A percentile compares a stretch with the other conserved stretches of the same genome.
Conservation (phyloP, 805 yeast species). For the Ogataea glucozyma region DNA sequence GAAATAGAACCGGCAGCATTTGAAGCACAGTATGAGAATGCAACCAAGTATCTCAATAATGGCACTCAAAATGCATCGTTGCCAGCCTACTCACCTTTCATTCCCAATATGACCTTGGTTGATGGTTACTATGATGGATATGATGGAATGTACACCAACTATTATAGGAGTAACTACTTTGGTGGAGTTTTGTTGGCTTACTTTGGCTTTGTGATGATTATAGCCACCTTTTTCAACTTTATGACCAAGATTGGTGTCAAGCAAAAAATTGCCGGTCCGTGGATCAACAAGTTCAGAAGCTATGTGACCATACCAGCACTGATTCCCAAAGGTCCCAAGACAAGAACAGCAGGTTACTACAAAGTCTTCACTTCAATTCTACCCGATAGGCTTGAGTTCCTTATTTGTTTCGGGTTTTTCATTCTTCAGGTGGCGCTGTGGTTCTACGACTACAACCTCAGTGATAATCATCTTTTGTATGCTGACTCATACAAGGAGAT, state of each 20-base stretch:
- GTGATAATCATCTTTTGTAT: conserved; percentile 24
- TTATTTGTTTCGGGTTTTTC: conserved; percentile 30
- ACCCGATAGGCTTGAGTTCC: conserved; percentile 38
- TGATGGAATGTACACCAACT: conserved; percentile 21
- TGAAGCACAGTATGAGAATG: conserved; percentile 31
- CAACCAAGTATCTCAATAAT: conserved; percentile 26
- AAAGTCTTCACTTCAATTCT: conserved; percentile 23
- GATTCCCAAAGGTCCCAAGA: conserved; percentile 24
- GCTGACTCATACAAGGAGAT: conserved; percentile 36
- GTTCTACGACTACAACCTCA: conserved; percentile 19
- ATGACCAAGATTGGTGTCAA: conserved; percentile 29
- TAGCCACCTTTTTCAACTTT: conserved; percentile 38
- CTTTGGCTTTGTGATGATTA: conserved; percentile 40
- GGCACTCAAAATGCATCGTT: conserved; percentile 11
- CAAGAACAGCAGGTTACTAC: conserved; percentile 18
- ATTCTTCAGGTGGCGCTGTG: conserved; percentile 28
- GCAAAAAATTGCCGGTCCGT: conserved; percentile 35
- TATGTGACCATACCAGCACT: conserved; percentile 43
- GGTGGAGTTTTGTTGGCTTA: conserved; percentile 40
- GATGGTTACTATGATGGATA: conserved; percentile 12
- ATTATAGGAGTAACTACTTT: conserved; percentile 34
- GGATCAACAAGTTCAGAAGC: conserved; percentile 37
- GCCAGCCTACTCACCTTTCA: conserved; percentile 20
- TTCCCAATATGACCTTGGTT: conserved; percentile 15
- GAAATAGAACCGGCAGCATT: background rate